These are phyloP conservation scores for Dendrocalamus latiflorus DNA, from an alignment of 202 grass and related monocot species.

Conservation along the genomic window DNA sequence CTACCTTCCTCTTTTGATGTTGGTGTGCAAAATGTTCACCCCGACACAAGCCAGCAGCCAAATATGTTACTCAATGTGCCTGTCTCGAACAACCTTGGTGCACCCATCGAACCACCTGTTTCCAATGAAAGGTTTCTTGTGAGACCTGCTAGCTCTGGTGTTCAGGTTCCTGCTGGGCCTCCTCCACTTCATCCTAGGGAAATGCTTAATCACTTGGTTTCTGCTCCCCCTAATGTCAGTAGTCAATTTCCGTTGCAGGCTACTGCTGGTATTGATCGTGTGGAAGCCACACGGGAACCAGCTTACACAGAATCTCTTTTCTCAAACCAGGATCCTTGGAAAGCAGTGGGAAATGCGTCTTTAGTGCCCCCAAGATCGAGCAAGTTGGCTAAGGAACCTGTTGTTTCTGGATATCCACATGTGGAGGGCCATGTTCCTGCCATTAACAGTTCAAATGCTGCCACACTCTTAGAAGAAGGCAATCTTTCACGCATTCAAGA, in stretches of 20 bases:
- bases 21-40: conserved; percentile 35
- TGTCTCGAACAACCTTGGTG: conserved; percentile 34
- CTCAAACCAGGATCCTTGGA: conserved; percentile 77
- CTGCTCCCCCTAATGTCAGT: conserved; percentile 20
- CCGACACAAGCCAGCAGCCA: conserved; percentile 39
- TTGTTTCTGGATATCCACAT: conserved; percentile 37
- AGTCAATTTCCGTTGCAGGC: conserved; percentile 28
- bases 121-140: conserved; percentile 32
- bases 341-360: conserved; percentile 50
- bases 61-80: conserved; percentile 29
- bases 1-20: conserved; percentile 18
- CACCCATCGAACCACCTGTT: conserved; percentile 16
- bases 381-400: conserved; percentile 43
- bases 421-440: conserved; percentile 32
- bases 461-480: conserved; percentile 47
- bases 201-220: conserved; percentile 44
- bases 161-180: conserved; percentile 34
- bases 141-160: conserved; percentile 31
- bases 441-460: conserved; percentile 42
- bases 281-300: conserved; percentile 43
- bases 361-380: conserved; percentile 46
- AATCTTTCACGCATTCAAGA: conserved; percentile 38
- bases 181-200: conserved; percentile 25
- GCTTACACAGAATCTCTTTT: conserved; percentile 58
- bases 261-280: conserved; percentile 33